A percentile compares a stretch with the other conserved stretches of the same genome.
Conservation (phyloP, 805 yeast species). For the Yarrowia divulgata region DNA sequence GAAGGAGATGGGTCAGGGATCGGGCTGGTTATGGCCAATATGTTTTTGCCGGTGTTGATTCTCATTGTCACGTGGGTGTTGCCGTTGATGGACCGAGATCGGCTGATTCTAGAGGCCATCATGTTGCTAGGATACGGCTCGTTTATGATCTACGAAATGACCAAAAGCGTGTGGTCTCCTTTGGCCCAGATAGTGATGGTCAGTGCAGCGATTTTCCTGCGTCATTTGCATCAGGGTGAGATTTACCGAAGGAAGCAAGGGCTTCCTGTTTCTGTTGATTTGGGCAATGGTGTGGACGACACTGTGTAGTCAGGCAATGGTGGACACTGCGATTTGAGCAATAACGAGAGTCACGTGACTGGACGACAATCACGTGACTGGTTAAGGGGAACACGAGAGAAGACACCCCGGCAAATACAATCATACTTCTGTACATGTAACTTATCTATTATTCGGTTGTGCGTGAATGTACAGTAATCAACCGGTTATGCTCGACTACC, state of each 20-base stretch:
- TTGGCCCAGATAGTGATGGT: conserved; percentile 22
- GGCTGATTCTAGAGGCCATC: conserved; percentile 11
- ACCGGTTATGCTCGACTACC: too few species aligned
- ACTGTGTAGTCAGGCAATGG: too few species aligned
- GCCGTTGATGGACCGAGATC: conserved; percentile 14
- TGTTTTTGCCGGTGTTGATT: conserved; percentile 4
- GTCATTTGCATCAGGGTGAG: conserved; percentile 14
- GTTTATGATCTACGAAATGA: conserved; percentile 30
- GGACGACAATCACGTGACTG: too few species aligned
- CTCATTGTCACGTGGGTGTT: conserved; percentile 7
- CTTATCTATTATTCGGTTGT: too few species aligned
- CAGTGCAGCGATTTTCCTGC: conserved; percentile 8
- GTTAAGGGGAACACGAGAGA: too few species aligned
- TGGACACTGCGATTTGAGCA: too few species aligned
- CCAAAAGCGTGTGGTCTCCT: conserved; percentile 12
- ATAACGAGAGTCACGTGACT: too few species aligned
- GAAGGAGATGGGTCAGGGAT: background rate
- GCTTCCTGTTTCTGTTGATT: conserved; percentile 5
- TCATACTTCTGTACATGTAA: too few species aligned
- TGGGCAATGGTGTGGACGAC: background rate
- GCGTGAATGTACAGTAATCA: too few species aligned
- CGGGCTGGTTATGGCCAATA: conserved; percentile 13
- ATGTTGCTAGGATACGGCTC: conserved; percentile 10
- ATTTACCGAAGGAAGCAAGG: conserved; percentile 7
- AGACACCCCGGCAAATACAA: too few species aligned